Evolutionary conservation across 2,329 filamentous ascomycete genomes (phyloP).

Genomic region (Achaetomium macrosporum): DNA sequence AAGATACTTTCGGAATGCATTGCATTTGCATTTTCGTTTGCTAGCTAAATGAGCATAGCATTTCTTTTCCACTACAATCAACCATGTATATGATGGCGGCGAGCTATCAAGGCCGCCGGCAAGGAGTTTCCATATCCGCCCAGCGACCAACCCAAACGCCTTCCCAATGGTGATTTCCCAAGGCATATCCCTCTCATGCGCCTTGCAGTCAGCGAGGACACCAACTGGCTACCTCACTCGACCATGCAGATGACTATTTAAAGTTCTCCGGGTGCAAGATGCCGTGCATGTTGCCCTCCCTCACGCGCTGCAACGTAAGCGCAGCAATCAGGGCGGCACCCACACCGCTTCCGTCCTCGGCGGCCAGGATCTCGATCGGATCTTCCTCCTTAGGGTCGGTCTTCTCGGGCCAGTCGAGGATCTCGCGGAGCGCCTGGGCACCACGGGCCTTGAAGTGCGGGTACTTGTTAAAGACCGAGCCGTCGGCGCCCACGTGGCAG

Average conservation of each 20-base stretch:
- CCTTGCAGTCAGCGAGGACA: neutral
- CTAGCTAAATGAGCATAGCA: too few relatives aligned
- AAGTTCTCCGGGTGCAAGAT: conserved; percentile 62
- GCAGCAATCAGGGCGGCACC: conserved; percentile 90
- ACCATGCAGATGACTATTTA: conserved; percentile 15
- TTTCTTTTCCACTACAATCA: too few relatives aligned
- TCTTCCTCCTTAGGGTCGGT: conserved; percentile 66
- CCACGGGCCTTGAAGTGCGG: conserved; percentile 94
- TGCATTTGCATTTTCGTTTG: too few relatives aligned
- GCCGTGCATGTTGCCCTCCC: conserved; percentile 57
- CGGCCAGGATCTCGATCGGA: conserved; percentile 78
- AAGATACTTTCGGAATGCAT: too few relatives aligned
- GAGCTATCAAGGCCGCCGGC: too few relatives aligned
- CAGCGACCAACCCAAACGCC: too few relatives aligned
- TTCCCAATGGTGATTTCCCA: neutral
- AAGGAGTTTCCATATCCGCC: too few relatives aligned
- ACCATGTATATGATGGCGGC: too few relatives aligned
- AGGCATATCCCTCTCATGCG: neutral
- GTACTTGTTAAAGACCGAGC: conserved; percentile 98
- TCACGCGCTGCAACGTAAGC: conserved; percentile 58
- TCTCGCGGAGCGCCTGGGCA: conserved; percentile 84
- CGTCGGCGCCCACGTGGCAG: conserved; percentile 94
- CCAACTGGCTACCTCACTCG: too few relatives aligned
- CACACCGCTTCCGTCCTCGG: conserved; percentile 96
- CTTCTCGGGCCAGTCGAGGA: conserved; percentile 86